A percentile compares a stretch with the other conserved stretches of the same genome.
These are phyloP conservation scores for Jatropha multifida DNA, from an alignment of 441 rosid species.

Conservation along the genomic window DNA sequence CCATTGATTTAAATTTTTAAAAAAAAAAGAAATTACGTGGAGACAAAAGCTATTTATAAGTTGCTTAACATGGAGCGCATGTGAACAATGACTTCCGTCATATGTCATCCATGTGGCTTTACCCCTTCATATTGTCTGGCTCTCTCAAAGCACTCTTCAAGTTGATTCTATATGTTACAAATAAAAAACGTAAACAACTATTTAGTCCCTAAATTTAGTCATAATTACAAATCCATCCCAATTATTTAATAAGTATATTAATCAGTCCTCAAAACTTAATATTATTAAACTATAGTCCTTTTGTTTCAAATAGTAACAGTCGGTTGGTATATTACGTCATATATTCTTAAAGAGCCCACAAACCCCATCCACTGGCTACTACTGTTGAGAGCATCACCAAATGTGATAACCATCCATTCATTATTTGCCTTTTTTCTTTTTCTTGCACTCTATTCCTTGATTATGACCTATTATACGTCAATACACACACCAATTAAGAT, in stretches of 20 bases:
- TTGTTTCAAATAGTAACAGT: background rate
- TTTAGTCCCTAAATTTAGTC: background rate
- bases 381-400: background rate
- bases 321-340: slow-evolving; percentile 15
- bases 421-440: background rate
- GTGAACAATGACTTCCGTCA: slow-evolving; percentile 21
- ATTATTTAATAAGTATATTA: too few relatives aligned
- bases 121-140: slow-evolving; percentile 17
- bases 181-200: background rate
- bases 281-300: too few relatives aligned
- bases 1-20: too few relatives aligned
- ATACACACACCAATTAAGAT: background rate
- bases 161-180: background rate
- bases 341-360: slow-evolving; percentile 17
- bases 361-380: background rate
- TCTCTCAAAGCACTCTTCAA: slow-evolving; percentile 11
- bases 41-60: slow-evolving; percentile 15
- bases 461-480: background rate
- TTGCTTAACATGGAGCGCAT: slow-evolving; percentile 26
- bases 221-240: too few relatives aligned
- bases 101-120: slow-evolving; percentile 29
- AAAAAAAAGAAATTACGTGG: background rate
- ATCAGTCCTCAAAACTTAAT: too few relatives aligned
- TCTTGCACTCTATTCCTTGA: slow-evolving; percentile 3
- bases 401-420: background rate